Percentiles rank a stretch among this genome's conserved stretches.
Evolutionary conservation across 2,329 filamentous ascomycete species (phyloP).

Genomic region (Cladorrhinum sp.): DNA sequence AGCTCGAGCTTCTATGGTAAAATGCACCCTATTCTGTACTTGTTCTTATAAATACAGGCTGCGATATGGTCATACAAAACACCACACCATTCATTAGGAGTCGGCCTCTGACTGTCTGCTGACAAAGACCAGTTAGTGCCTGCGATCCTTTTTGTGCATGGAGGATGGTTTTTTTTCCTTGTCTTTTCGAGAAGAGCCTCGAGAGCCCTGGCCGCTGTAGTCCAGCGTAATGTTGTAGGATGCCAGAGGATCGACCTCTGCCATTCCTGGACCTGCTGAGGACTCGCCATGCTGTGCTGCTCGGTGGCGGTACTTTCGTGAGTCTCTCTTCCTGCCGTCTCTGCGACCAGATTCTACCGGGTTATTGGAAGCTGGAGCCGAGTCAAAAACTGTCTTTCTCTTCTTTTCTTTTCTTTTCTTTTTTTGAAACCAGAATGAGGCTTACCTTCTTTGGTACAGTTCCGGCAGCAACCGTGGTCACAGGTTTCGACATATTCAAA

Average conservation of each 20-base stretch:
- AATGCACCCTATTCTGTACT: not conserved
- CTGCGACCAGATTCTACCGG: conserved; percentile 7
- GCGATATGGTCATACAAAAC: not conserved
- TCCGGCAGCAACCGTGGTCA: conserved; percentile 52
- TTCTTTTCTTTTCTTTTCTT: not conserved
- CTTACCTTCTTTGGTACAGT: conserved; percentile 46
- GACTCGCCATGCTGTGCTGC: not conserved
- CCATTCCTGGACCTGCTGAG: not conserved
- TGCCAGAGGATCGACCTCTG: conserved; percentile 6
- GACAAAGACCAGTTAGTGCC: not conserved
- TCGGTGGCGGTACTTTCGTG: conserved; percentile 11
- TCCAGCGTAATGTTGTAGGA: conserved; percentile 32
- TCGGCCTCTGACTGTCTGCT: not conserved
- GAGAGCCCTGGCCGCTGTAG: conserved; percentile 27
- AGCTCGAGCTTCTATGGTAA: not conserved
- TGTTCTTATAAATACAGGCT: conserved; percentile 6
- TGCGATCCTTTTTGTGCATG: conserved; percentile 1
- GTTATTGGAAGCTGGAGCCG: conserved; percentile 4
- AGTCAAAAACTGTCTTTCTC: conserved; percentile 17
- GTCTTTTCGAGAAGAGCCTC: conserved; percentile 9
- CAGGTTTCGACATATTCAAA: conserved; percentile 43
- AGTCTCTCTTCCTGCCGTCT: conserved; percentile 14
- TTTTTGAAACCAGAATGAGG: conserved; percentile 10
- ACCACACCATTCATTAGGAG: not conserved
- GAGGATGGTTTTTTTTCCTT: conserved; percentile 10